Percentiles rank a stretch among this genome's conserved stretches.
These are phyloP conservation scores for Aspergillus tamarii DNA, from an alignment of 2,329 filamentous ascomycete genomes.

Conservation along the genomic window DNA sequence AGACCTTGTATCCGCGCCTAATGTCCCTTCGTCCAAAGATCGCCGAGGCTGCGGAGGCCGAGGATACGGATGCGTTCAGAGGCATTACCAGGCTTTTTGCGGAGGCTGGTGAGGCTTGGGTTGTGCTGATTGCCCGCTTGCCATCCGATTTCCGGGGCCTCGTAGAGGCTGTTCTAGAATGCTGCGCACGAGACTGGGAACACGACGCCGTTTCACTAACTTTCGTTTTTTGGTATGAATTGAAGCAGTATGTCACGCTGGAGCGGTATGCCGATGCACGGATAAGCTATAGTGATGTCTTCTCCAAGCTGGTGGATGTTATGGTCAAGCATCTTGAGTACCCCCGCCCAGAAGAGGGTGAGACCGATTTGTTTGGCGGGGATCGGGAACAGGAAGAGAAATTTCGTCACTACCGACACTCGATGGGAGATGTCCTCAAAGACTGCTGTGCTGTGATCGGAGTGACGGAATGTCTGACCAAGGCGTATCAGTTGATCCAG, in stretches of 20 bases:
- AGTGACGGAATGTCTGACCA: slow-evolving; percentile 84
- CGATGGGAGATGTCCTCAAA: slow-evolving; percentile 97
- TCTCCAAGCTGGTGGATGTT: slow-evolving; percentile 86
- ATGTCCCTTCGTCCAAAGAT: slow-evolving; percentile 78
- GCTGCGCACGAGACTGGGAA: slow-evolving; percentile 82
- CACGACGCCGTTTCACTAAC: slow-evolving; percentile 91
- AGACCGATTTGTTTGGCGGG: slow-evolving; percentile 88
- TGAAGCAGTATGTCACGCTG: slow-evolving; percentile 92
- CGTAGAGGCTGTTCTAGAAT: slow-evolving; percentile 91
- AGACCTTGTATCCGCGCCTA: slow-evolving; percentile 78
- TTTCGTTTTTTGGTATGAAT: slow-evolving; percentile 97
- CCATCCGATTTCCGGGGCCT: slow-evolving; percentile 79
- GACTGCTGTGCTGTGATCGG: slow-evolving; percentile 97
- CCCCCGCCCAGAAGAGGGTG: slow-evolving; percentile 74
- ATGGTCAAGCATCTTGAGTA: slow-evolving; percentile 90
- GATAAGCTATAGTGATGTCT: slow-evolving; percentile 76
- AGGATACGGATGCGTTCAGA: slow-evolving; percentile 84
- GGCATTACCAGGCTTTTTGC: slow-evolving; percentile 88
- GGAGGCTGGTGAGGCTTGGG: slow-evolving; percentile 93
- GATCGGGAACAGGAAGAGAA: slow-evolving; percentile 96
- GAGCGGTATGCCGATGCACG: slow-evolving; percentile 86
- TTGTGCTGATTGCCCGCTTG: slow-evolving; percentile 83
- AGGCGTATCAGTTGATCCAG: slow-evolving; percentile 84
- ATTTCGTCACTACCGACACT: slow-evolving; percentile 93
- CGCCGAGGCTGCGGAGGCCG: slow-evolving; percentile 71